These are phyloP conservation scores for sunflower (Helianthus annuus) DNA, from an alignment of 129 eudicot genomes.

Conservation along the genomic window HanXRQr2.0-SUNRISE NC_035436.2:11999543-12000042, in stretches of 20 bases:
- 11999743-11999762: neutral
- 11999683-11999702: neutral
- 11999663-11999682: neutral
- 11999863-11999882: slow-evolving; percentile 37
- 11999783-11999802: neutral
- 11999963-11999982: slow-evolving; percentile 50
- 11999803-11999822: neutral
- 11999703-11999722: neutral
- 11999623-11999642: too few species aligned
- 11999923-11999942: slow-evolving; percentile 41
- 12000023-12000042: slow-evolving; percentile 51
- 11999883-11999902: slow-evolving; percentile 33
- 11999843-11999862: slow-evolving; percentile 23
- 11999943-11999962: slow-evolving; percentile 39
- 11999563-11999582: too few species aligned
- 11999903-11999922: neutral
- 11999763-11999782: neutral
- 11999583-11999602: too few species aligned
- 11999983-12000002: slow-evolving; percentile 41
- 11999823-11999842: slow-evolving; percentile 10
- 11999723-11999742: neutral
- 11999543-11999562: neutral
- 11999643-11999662: too few species aligned
- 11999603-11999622: too few species aligned
- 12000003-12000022: slow-evolving; percentile 49